Evolutionary conservation across 768 basidiomycete genomes (phyloP).

Genomic region (Lyophyllum semitale): DNA sequence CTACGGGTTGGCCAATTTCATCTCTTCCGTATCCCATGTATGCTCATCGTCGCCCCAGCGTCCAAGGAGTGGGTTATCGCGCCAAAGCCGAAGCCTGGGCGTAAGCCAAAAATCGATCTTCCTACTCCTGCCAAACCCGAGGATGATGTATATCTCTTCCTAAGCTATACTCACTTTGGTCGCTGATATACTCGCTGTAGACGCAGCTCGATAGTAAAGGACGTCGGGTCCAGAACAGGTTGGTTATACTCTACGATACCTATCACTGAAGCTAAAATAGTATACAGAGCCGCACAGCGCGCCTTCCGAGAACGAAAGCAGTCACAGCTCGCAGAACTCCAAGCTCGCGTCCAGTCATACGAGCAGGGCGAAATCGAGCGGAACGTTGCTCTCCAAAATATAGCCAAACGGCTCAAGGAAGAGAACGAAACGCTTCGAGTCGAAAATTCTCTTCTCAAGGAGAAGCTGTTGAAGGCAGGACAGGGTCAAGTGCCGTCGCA

Average conservation of each 20-base stretch:
- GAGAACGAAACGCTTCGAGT: conserved; percentile 76
- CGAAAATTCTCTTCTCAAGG: conserved; percentile 66
- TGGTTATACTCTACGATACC: not conserved
- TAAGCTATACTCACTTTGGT: not conserved
- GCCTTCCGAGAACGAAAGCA: conserved; percentile 91
- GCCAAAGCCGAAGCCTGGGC: conserved; percentile 83
- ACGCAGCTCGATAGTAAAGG: conserved; percentile 54
- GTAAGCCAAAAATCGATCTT: conserved; percentile 81
- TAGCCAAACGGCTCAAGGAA: conserved; percentile 83
- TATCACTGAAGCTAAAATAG: conserved; percentile 16
- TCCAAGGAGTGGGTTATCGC: conserved; percentile 92
- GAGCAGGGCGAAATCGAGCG: conserved; percentile 92
- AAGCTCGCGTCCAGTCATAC: conserved; percentile 81
- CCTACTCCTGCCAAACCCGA: conserved; percentile 29
- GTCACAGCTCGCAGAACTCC: conserved; percentile 83
- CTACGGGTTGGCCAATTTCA: conserved; percentile 54
- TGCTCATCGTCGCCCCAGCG: conserved; percentile 42
- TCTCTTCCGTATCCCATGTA: conserved; percentile 5
- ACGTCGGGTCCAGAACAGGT: conserved; percentile 80
- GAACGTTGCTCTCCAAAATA: conserved; percentile 79
- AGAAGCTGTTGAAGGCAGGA: conserved; percentile 46
- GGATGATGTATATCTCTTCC: conserved; percentile 47
- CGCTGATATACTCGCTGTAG: conserved; percentile 10
- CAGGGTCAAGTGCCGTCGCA: conserved; percentile 29
- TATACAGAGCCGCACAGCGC: conserved; percentile 76